Evolutionary conservation across 1,284 basidiomycete species (phyloP).

Genomic region (Neolentinus lepideus): DNA sequence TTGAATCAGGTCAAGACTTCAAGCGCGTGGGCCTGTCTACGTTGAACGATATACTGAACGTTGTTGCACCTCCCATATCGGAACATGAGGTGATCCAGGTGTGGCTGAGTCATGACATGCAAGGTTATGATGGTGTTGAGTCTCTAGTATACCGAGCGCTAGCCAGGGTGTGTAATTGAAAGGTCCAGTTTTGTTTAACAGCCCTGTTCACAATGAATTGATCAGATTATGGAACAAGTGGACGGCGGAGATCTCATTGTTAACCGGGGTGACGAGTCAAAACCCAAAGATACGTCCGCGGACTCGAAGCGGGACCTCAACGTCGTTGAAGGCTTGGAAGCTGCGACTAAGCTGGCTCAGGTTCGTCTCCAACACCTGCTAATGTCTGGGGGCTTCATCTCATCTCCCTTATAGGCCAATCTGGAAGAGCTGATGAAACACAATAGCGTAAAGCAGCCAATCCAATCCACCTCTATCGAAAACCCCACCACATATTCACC

Average conservation of each 20-base stretch:
- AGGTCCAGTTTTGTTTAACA: slow-evolving; percentile 3
- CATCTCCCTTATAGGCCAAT: slow-evolving; percentile 50
- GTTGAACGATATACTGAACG: slow-evolving; percentile 87
- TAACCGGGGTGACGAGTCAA: slow-evolving; percentile 75
- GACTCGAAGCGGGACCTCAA: slow-evolving; percentile 64
- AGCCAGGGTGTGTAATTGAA: slow-evolving; percentile 49
- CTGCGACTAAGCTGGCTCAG: slow-evolving; percentile 77
- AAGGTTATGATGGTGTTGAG: slow-evolving; percentile 93
- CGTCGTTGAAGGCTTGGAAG: slow-evolving; percentile 76
- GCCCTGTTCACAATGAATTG: slow-evolving; percentile 4
- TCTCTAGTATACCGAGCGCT: slow-evolving; percentile 90
- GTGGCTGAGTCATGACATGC: slow-evolving; percentile 94
- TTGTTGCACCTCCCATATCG: slow-evolving; percentile 95
- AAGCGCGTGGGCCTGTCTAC: slow-evolving; percentile 82
- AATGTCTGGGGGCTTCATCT: neutral
- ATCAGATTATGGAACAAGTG: slow-evolving; percentile 86
- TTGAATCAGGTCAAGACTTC: slow-evolving; percentile 71
- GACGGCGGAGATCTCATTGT: slow-evolving; percentile 89
- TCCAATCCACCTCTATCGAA: slow-evolving; percentile 36
- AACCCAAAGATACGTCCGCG: slow-evolving; percentile 46
- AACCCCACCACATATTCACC: slow-evolving; percentile 85
- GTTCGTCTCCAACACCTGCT: slow-evolving; percentile 27
- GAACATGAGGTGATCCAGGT: slow-evolving; percentile 97
- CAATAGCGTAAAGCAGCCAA: slow-evolving; percentile 32
- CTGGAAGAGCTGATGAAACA: slow-evolving; percentile 71